A percentile compares a stretch with the other conserved stretches of the same genome.
Conservation (phyloP, 495 filamentous ascomycete species). For the Aspergillus homomorphus region DNA sequence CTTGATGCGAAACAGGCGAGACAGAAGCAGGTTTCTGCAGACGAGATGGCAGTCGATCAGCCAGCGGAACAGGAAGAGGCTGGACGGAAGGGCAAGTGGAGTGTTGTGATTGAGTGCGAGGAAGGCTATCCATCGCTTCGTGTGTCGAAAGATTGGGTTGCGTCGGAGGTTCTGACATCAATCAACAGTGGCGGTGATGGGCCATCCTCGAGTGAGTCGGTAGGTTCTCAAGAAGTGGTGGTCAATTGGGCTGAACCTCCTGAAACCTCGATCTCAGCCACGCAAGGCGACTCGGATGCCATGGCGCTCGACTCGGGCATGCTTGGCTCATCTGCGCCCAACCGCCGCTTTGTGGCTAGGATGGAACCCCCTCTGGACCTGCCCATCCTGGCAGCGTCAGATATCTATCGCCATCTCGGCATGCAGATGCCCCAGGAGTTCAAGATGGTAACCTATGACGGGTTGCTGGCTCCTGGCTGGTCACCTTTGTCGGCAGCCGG, state of each 20-base stretch:
- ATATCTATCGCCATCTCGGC: conserved; percentile 65
- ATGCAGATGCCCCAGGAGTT: conserved; percentile 52
- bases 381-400: conserved; percentile 61
- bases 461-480: conserved; percentile 56
- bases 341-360: conserved; percentile 77
- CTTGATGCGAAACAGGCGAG: conserved; percentile 34
- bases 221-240: conserved; percentile 18
- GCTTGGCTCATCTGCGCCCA: conserved; percentile 52
- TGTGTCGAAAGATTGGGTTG: conserved; percentile 47
- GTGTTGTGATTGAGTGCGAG: conserved; percentile 45
- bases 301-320: conserved; percentile 47
- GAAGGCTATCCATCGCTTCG: conserved; percentile 48
- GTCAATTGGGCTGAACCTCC: conserved; percentile 53
- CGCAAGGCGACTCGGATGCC: conserved; percentile 37
- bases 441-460: conserved; percentile 61
- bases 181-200: conserved; percentile 23
- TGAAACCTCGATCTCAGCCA: conserved; percentile 40
- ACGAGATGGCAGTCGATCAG: conserved; percentile 40
- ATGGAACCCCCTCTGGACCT: conserved; percentile 82
- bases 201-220: conserved; percentile 19
- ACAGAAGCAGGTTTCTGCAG: conserved; percentile 19
- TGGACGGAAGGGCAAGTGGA: conserved; percentile 32
- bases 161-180: conserved; percentile 30
- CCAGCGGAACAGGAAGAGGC: conserved; percentile 21
- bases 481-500: conserved; percentile 25